phyloP scores from a whole-genome alignment of 2,329 filamentous ascomycete genomes.

The Didymellaceae sp. region DNA sequence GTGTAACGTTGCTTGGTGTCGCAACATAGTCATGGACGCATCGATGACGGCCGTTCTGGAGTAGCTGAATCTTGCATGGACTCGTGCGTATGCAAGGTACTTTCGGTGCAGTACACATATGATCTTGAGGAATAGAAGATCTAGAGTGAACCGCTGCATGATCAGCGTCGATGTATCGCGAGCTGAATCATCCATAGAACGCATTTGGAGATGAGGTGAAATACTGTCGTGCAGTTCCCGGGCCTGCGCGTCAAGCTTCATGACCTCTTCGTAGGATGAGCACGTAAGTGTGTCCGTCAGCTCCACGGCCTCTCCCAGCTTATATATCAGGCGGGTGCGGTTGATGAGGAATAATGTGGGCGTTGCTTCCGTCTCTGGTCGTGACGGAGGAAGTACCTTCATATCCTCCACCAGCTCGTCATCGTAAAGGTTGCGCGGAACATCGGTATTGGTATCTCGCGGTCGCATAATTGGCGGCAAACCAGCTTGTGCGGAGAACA shows the following conservation, averaged over 20 bases:
- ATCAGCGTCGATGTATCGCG: conserved; percentile 73
- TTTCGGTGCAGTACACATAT: conserved; percentile 88
- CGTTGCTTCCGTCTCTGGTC: conserved; percentile 73
- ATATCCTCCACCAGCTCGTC: conserved; percentile 77
- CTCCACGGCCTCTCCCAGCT: conserved; percentile 76
- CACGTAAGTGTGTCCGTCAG: conserved; percentile 66
- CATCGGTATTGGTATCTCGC: conserved; percentile 75
- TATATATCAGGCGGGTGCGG: conserved; percentile 71
- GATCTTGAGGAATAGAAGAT: conserved; percentile 86
- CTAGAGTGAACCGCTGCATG: conserved; percentile 82
- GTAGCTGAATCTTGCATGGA: conserved; percentile 81
- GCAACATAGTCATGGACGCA: conserved; percentile 80
- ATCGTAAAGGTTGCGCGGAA: conserved; percentile 80
- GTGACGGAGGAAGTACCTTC: conserved; percentile 69
- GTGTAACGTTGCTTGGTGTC: conserved; percentile 77
- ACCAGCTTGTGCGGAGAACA: conserved; percentile 76
- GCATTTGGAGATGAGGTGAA: conserved; percentile 79
- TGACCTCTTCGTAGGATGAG: conserved; percentile 67
- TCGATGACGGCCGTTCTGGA: conserved; percentile 86
- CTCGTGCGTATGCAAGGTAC: conserved; percentile 75
- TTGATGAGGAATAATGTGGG: conserved; percentile 80
- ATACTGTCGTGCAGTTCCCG: conserved; percentile 68
- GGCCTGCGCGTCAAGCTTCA: conserved; percentile 65
- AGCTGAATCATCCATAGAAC: conserved; percentile 74
- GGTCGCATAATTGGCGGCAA: conserved; percentile 71